phyloP scores from a whole-genome alignment of 345 rosid genomes.

The Kernera saxatilis region DNA sequence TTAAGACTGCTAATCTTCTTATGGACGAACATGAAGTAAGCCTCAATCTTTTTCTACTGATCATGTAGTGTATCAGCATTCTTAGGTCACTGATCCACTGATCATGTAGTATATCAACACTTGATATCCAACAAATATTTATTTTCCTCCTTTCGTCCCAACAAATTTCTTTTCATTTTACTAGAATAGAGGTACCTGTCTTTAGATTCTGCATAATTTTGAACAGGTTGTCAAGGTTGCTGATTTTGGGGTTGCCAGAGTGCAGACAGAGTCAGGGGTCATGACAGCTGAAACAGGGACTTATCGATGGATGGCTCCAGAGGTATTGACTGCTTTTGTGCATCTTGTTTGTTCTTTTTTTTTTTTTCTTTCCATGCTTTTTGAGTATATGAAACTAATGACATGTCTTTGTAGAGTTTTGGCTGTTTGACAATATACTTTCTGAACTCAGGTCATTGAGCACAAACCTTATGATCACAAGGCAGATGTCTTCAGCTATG shows the following conservation, averaged over 20 bases:
- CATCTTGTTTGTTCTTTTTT: neutral
- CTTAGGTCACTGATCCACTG: neutral
- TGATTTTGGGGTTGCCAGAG: conserved; percentile 98
- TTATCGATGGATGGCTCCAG: conserved; percentile 99
- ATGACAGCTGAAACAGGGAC: conserved; percentile 99
- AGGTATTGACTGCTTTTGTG: conserved; percentile 40
- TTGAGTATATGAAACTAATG: neutral
- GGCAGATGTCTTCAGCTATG: conserved; percentile 94
- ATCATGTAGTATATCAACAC: neutral
- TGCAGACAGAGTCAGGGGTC: conserved; percentile 83
- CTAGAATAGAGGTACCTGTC: neutral
- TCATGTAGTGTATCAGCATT: neutral
- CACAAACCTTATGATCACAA: conserved; percentile 87
- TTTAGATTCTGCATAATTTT: neutral
- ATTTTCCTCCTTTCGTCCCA: neutral
- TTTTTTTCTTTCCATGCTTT: neutral
- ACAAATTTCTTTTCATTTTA: neutral
- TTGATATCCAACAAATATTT: neutral
- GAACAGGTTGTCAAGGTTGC: conserved; percentile 92
- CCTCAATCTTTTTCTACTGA: neutral
- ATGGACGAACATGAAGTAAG: conserved; percentile 98
- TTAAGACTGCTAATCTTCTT: conserved; percentile 93
- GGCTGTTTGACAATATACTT: neutral
- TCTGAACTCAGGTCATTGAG: conserved; percentile 75
- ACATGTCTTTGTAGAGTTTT: neutral